Base-by-base conservation (phyloP, 176 grass and related monocot genomes). In the Rhynchospora tenuis region DNA sequence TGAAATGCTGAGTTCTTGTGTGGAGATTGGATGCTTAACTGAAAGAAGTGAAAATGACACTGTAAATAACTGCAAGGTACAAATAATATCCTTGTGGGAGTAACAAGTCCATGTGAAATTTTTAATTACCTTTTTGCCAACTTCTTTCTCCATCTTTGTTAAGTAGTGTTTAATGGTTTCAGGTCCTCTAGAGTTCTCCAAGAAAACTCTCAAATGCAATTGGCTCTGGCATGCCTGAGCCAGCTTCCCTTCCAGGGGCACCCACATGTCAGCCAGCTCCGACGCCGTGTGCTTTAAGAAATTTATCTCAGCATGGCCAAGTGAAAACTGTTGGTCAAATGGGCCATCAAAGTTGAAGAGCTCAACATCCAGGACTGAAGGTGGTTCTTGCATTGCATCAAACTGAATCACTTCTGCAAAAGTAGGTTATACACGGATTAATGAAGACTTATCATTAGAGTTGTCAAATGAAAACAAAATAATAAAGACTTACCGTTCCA, bases 91-190 rank as follows among this genome's bases (percentile, higher is more conserved):
- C 46, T 3, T 22, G 43, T 23, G 17, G 9, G 46, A 72, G 15
- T 46, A 23, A 20, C 7, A 7, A 7, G 5, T 66, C 7, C 11
- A 6, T 31, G 28, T 17, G 13, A 14, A 64, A 82, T 51, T 26
- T 81, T 81, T 12, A 9, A n/a, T 81, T 91, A 98, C 92, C 90
- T 98, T 98, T 62, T 93, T 93, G 29, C 90, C 95, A 12, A 98
- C 95, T 90, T 98, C 89, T 66, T 91, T 98, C 83, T 93, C 90
- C 95, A 98, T 91, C 84, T 91, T 98, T 38, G 58, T 83, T 52
- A 98, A 60, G 84, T 94, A 98, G 1, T 91, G 90, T 82, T 66
- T 88, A 86, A 93, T 84, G 42, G 89, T 84, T 86, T 98, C 87
- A 0, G 86, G 76, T 80, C 92, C 95, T 93, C 83, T 88, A 14